Base-by-base conservation (phyloP, 2,329 filamentous ascomycete genomes). In the Exophiala alcalophila region DNA sequence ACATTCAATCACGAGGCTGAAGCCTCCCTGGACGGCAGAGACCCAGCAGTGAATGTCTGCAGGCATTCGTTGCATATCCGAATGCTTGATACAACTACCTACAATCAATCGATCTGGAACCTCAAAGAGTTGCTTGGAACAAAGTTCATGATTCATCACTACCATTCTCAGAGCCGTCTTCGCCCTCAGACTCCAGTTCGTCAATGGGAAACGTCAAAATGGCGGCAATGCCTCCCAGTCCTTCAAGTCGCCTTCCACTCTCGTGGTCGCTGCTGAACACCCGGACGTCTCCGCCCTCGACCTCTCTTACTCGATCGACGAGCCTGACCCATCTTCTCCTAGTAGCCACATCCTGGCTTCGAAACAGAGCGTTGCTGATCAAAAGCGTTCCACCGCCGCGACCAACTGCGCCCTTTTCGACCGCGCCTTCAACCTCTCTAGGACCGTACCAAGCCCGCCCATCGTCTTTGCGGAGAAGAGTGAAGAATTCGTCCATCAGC, bases 211-310 rank as follows among this genome's bases (percentile, higher is more conserved):
- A 98, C 9, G 91, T 96, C 51, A 96, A 69, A 19, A 96, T 84
- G 1, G 89, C 89, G 11, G 91, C 92, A 49, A 98, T 84, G 12
- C 89, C 86, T 1, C 92, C 90, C 47, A 97, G 64, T 9, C 82
- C 84, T 54, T 90, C 86, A 10, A 98, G 67, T 47, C 89, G 74
- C 68, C 84, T 84, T 1, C 92, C 92, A 62, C 90, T 96, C 69
- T 96, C 91, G 64, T 97, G 91, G 59, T 94, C 84, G 57, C 86
- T 90, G 64, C 91, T 97, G 19, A 97, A 67, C n/a, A 97, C 79
- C 40, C 86, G 74, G 1, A 88, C 86, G 53, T 96, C 89, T 1
- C 91, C 92, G 4, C 91, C 92, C 52, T 88, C 83, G 3, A 72
- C 68, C 39, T 81, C 81, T 53, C 82, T 80, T n/a, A 97, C 91